Conservation (phyloP, 176 grass and related monocot species). For the Themeda triandra region DNA sequence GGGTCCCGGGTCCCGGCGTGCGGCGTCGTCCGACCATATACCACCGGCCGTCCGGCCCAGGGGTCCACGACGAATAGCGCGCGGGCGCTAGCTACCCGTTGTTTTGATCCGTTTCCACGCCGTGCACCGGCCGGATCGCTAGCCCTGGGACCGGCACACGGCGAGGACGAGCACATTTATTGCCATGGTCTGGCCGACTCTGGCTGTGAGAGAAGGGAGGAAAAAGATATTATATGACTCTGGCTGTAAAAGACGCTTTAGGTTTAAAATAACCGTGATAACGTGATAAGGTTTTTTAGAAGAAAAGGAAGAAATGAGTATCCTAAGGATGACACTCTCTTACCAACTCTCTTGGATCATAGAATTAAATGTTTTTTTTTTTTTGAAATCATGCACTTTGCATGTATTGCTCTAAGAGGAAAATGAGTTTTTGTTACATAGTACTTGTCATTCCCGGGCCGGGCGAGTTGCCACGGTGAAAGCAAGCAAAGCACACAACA, state of each 20-base stretch:
- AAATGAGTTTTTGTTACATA: too few species aligned
- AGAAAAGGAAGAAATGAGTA: too few species aligned
- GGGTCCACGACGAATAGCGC: background rate
- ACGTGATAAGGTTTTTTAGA: background rate
- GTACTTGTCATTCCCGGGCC: too few species aligned
- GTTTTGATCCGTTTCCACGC: background rate
- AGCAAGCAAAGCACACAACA: too few species aligned
- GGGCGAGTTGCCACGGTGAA: too few species aligned
- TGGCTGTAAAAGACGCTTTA: background rate
- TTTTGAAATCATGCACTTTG: too few species aligned
- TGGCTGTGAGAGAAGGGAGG: background rate
- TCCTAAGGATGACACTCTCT: too few species aligned
- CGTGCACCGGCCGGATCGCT: slow-evolving; percentile 2
- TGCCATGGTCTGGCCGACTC: background rate
- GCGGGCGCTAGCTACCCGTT: background rate
- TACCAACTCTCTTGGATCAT: too few species aligned
- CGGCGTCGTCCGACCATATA: background rate
- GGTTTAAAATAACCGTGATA: background rate
- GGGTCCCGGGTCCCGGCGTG: background rate
- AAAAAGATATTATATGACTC: background rate
- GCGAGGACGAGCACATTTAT: slow-evolving; percentile 16
- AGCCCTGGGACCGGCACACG: slow-evolving; percentile 16
- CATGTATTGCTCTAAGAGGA: too few species aligned
- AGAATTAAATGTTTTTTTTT: too few species aligned
- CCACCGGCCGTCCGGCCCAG: background rate